Conservation (phyloP, 2,329 filamentous ascomycete genomes). For the Esteya vermicola region DNA sequence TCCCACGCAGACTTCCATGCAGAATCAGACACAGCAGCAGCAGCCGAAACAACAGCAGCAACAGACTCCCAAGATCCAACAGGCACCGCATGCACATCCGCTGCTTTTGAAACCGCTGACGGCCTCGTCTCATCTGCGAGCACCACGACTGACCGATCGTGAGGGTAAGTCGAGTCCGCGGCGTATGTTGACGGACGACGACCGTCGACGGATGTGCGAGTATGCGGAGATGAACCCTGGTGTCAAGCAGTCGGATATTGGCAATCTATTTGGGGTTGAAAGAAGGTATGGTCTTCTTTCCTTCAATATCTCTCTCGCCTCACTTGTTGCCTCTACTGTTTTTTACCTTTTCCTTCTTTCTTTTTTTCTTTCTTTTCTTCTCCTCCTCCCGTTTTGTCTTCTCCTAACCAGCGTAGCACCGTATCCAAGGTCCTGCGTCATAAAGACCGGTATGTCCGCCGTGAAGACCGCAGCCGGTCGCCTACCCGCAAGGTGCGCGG, state of each 20-base stretch:
- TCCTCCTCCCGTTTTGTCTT: too few relatives aligned
- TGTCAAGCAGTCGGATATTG: conserved; percentile 92
- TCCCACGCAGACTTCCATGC: too few relatives aligned
- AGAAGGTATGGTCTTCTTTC: conserved; percentile 54
- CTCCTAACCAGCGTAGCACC: too few relatives aligned
- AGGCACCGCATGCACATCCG: not conserved
- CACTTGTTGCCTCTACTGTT: too few relatives aligned
- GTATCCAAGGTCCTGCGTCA: conserved; percentile 96
- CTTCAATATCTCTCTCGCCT: too few relatives aligned
- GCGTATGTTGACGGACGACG: conserved; percentile 81
- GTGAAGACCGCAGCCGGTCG: conserved; percentile 64
- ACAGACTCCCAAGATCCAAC: not conserved
- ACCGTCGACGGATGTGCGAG: conserved; percentile 84
- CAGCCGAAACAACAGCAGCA: too few relatives aligned
- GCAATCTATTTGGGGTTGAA: conserved; percentile 88
- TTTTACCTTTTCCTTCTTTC: not conserved
- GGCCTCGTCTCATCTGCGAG: conserved; percentile 35
- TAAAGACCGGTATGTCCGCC: conserved; percentile 84
- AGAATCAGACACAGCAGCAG: too few relatives aligned
- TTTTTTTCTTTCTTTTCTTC: not conserved
- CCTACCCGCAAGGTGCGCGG: conserved; percentile 60
- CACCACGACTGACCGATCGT: conserved; percentile 24
- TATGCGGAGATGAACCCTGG: conserved; percentile 84
- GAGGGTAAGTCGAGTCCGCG: conserved; percentile 50
- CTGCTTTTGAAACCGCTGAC: not conserved